Percentiles rank a stretch among this genome's conserved stretches.
These are phyloP conservation scores for Aspergillus persii DNA, from an alignment of 2,329 filamentous ascomycete genomes.

Conservation along the genomic window DNA sequence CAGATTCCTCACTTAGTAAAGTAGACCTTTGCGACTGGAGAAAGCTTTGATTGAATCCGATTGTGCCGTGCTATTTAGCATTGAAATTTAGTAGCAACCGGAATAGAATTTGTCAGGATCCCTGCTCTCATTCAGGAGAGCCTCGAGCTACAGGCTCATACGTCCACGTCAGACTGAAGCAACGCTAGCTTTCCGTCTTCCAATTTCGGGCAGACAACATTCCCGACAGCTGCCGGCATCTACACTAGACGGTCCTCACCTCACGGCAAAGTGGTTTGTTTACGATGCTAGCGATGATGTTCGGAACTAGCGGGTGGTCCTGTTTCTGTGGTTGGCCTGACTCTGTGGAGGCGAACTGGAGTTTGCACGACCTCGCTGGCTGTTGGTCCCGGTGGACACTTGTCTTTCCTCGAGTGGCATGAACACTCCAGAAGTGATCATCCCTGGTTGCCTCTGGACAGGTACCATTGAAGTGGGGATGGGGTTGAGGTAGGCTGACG, in stretches of 20 bases:
- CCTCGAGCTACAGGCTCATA: not conserved
- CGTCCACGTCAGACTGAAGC: not conserved
- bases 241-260: not conserved
- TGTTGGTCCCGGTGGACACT: not conserved
- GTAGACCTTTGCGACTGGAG: not conserved
- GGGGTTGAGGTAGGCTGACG: not conserved
- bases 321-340: not conserved
- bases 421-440: not conserved
- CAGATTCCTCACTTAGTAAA: not conserved
- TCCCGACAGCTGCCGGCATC: not conserved
- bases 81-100: not conserved
- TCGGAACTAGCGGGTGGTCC: not conserved
- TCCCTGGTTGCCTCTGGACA: not conserved
- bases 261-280: not conserved
- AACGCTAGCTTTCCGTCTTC: not conserved
- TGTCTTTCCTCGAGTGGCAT: not conserved
- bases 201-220: not conserved
- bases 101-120: slow-evolving; percentile 3
- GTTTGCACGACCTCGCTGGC: not conserved
- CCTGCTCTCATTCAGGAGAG: not conserved
- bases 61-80: not conserved
- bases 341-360: not conserved
- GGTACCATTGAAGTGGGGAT: not conserved
- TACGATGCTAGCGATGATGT: not conserved
- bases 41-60: not conserved